Evolutionary conservation across 805 yeast species (phyloP), one percentile per base, ranked within the genome.

Genomic region (Zygotorulaspora danielsina): DNA sequence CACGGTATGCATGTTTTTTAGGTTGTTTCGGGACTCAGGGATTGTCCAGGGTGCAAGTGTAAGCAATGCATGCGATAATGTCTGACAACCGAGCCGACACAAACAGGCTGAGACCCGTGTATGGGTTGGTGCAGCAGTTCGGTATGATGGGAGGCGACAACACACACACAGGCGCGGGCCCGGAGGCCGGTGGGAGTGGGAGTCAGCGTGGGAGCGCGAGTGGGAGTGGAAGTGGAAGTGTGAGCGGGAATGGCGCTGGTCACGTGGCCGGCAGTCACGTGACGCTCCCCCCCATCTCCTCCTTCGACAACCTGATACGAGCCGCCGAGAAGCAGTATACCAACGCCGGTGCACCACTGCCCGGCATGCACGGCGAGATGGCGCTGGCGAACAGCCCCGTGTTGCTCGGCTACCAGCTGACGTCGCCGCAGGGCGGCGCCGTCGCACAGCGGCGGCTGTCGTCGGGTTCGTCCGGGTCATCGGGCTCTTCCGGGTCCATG

Each of bases 261-360:
- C 7, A 21, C 30, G 31, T 19, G 17, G 19, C 22, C 10, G 32
- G 12, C 15, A 29, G 35, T 20, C 49, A 45, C 28, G 44, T 45
- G 22, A 44, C 47, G 8, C 42, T 57, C 30, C 61, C 61, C 10
- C 61, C 61, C 11, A 57, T 58, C 17, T 55, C 62, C 7, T 57
- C 64, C 5, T 59, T 59, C 37, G 63, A 59, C 32, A 50, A 45
- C 35, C 42, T 59, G 15, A 45, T 59, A 17, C 45, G 50, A 27
- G 60, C 59, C 18, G 62, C 60, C 1, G 59, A 53, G 31, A 45
- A 46, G 20, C 56, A 55, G 36, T 54, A 50, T 26, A 18, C 34
- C 13, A 36, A 28, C 35, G 18, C 16, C 27, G 10, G 10, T 10
- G 24, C 24, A 21, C 24, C 7, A 8, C 9, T 21, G 10, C 19